Base-by-base conservation (phyloP, 2,329 filamentous ascomycete species). In the Trichoderma polysporum region DNA sequence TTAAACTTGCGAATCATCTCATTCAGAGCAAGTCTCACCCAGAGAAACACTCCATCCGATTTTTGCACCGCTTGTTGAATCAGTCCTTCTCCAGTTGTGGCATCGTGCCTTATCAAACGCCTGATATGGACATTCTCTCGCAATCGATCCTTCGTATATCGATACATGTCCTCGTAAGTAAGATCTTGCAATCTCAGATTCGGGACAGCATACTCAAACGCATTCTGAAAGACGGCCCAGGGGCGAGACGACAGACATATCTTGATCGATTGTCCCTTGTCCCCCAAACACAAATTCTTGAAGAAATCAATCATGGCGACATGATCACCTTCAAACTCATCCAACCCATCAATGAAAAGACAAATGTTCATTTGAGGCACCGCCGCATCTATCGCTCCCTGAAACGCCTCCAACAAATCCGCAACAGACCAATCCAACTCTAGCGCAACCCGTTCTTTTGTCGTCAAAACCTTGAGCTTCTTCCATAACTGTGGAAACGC, bases 11-110 rank as follows among this genome's bases (percentile, higher is more conserved):
- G 68, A 15, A 76, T 27, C 57, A 78, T 70, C 31, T 73, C 70
- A 15, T 74, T 69, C 10, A 78, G 73, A 0, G 75, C 77, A 6
- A 76, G 70, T 1, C 71, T 68, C 1, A 77, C 73, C 77, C 77
- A 78, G 9, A 79, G 71, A 52, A 79, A 78, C 0, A 79, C 76
- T 0, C 77, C 77, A 12, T 76, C 73, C 0, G 77, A 72, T 7
- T 66, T 71, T 2, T 73, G 68, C 1, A 74, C 70, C 0, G 72
- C 70, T 0, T 64, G 50, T 17, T 69, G 47, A 33, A 73, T 52
- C 19, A 76, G 59, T 1, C 22, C 15, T 2, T 59, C 35, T 0
- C 60, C 63, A 6, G 8, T 33, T 0, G 68, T 52, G 5, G 41
- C 12, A 15, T 74, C 50, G 3, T 63, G 25, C 13, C 47, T 57